Evolutionary conservation across 1,284 basidiomycete genomes (phyloP).

Genomic region (Testicularia cyperi): DNA sequence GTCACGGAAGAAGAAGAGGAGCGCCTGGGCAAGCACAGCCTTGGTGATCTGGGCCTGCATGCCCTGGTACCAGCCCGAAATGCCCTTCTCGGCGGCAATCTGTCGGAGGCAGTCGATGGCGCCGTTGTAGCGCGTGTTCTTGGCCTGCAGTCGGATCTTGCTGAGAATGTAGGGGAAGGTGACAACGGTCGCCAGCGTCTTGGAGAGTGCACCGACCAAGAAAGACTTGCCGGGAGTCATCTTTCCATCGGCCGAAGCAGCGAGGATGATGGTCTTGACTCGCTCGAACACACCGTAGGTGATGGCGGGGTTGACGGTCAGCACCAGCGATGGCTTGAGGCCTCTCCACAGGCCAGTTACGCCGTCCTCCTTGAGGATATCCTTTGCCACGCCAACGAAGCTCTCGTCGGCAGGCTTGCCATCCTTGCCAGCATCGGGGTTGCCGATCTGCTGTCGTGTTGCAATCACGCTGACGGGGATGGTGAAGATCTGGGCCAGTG

Average conservation of each 20-base stretch:
- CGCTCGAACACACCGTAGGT: conserved; percentile 92
- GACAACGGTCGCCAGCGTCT: conserved; percentile 81
- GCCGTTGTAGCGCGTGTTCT: conserved; percentile 66
- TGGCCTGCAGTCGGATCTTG: conserved; percentile 92
- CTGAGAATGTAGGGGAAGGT: conserved; percentile 73
- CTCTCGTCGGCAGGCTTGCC: conserved; percentile 60
- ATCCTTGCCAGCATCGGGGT: conserved; percentile 20
- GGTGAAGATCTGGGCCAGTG: conserved; percentile 94
- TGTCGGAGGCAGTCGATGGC: conserved; percentile 75
- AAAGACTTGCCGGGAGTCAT: conserved; percentile 81
- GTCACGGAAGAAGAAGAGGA: conserved; percentile 57
- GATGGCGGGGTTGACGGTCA: conserved; percentile 93
- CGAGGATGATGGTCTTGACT: conserved; percentile 69
- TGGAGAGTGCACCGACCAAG: conserved; percentile 85
- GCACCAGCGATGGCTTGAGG: conserved; percentile 84
- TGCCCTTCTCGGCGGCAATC: conserved; percentile 68
- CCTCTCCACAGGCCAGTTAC: conserved; percentile 91
- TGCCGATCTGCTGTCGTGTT: conserved; percentile 79
- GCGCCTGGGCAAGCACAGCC: conserved; percentile 78
- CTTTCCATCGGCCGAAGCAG: conserved; percentile 67
- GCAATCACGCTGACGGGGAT: conserved; percentile 97
- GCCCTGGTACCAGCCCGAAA: conserved; percentile 86
- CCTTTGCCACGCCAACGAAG: conserved; percentile 76
- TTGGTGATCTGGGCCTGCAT: conserved; percentile 89
- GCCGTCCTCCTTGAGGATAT: conserved; percentile 91